A percentile compares a stretch with the other conserved stretches of the same genome.
These are phyloP conservation scores for Yamadazyma kanchanaburiensis DNA, from an alignment of 1,139 yeast species.

Conservation along the genomic window DNA sequence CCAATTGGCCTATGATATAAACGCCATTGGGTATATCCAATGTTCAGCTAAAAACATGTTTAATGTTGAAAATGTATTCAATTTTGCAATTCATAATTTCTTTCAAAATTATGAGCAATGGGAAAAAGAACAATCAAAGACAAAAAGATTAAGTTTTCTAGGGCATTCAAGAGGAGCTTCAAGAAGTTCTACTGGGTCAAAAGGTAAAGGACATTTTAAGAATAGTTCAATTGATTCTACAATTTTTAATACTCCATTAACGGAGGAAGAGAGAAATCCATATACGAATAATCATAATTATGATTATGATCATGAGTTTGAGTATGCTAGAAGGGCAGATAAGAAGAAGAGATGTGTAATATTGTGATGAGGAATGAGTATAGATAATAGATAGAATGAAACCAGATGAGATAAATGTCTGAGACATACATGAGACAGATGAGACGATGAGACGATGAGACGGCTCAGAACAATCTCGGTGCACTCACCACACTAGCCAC, in stretches of 20 bases:
- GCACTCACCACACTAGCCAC: too few relatives aligned
- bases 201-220: conserved; percentile 34
- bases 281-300: conserved; percentile 21
- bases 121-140: conserved; percentile 34
- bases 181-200: conserved; percentile 16
- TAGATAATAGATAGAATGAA: too few relatives aligned
- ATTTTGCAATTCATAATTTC: conserved; percentile 44
- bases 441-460: background rate
- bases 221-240: conserved; percentile 36
- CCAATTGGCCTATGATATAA: conserved; percentile 59
- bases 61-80: conserved; percentile 67
- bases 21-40: conserved; percentile 75
- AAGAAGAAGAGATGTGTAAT: conserved; percentile 30
- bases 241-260: conserved; percentile 36
- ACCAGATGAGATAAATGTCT: background rate
- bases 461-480: background rate
- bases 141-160: conserved; percentile 28
- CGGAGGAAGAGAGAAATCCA: conserved; percentile 36
- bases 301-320: conserved; percentile 39
- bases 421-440: background rate
- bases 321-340: conserved; percentile 33
- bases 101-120: conserved; percentile 32
- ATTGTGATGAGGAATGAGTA: too few relatives aligned
- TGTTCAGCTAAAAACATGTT: conserved; percentile 74
- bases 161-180: conserved; percentile 28